phyloP scores from a whole-genome alignment of 2,329 filamentous ascomycete genomes.

The Trichoderma brevicompactum region DNA sequence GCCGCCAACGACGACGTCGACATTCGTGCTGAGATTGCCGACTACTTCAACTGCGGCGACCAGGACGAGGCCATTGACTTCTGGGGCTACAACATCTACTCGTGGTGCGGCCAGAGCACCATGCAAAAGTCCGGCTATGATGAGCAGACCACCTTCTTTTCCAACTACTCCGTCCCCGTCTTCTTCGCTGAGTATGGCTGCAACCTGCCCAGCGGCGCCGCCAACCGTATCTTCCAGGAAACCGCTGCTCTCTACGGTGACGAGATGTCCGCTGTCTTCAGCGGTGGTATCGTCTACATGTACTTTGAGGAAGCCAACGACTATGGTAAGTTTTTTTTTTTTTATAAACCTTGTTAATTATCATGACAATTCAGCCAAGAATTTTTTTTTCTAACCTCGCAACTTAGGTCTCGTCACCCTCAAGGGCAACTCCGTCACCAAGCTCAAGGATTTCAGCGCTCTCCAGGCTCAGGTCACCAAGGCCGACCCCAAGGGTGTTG shows the following conservation, averaged over 20 bases:
- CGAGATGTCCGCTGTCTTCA: constrained; percentile 86
- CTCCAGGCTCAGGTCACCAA: constrained; percentile 72
- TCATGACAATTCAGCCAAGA: too few relatives aligned
- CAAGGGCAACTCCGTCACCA: constrained; percentile 61
- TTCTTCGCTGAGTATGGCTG: constrained; percentile 99
- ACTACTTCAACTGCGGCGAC: constrained; percentile 91
- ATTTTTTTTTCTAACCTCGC: constrained; percentile 22
- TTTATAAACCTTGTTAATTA: neutral
- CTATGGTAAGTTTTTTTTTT: constrained; percentile 64
- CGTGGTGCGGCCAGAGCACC: constrained; percentile 89
- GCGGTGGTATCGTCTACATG: constrained; percentile 98
- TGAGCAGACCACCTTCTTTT: constrained; percentile 82
- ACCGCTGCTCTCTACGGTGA: constrained; percentile 77
- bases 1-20: constrained; percentile 90
- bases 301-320: constrained; percentile 92
- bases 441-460: constrained; percentile 74
- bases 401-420: constrained; percentile 67
- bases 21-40: constrained; percentile 79
- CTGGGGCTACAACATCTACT: constrained; percentile 99
- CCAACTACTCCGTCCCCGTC: constrained; percentile 85
- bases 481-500: constrained; percentile 67
- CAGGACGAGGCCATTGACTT: constrained; percentile 78
- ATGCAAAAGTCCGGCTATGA: constrained; percentile 79
- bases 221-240: constrained; percentile 81
- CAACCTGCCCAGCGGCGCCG: constrained; percentile 67